phyloP scores from a whole-genome alignment of 352 stramenopile species.

The Phytophthora niederhauseri region DNA sequence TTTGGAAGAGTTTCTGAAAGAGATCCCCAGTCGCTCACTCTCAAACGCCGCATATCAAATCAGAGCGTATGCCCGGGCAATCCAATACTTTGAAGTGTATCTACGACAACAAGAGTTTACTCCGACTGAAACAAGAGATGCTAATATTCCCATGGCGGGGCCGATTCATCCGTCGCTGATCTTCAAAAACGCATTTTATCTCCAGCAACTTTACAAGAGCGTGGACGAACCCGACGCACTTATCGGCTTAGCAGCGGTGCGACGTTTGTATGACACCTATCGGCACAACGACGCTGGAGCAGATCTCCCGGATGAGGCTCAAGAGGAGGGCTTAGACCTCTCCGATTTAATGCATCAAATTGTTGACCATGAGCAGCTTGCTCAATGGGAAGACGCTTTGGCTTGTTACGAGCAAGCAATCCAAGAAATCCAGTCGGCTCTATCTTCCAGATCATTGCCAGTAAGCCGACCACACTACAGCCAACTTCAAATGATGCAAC shows the following conservation, averaged over 20 bases:
- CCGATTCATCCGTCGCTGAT: constrained; percentile 56
- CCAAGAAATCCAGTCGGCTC: constrained; percentile 62
- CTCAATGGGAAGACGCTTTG: constrained; percentile 78
- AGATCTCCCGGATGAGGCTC: constrained; percentile 25
- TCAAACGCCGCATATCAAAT: constrained; percentile 76
- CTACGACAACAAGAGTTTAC: constrained; percentile 59
- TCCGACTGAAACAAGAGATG: constrained; percentile 24
- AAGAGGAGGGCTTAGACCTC: constrained; percentile 54
- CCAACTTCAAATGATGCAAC: constrained; percentile 29
- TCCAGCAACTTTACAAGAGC: constrained; percentile 80
- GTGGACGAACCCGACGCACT: constrained; percentile 77
- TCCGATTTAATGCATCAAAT: constrained; percentile 76
- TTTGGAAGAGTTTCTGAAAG: constrained; percentile 78
- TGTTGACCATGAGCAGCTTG: constrained; percentile 71
- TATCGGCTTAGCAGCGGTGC: constrained; percentile 60
- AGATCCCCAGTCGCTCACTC: constrained; percentile 66
- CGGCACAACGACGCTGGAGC: constrained; percentile 35
- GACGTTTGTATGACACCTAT: constrained; percentile 55
- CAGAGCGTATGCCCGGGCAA: constrained; percentile 69
- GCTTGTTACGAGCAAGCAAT: constrained; percentile 83
- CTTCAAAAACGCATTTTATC: constrained; percentile 68
- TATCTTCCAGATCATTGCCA: constrained; percentile 41
- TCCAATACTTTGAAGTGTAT: constrained; percentile 81
- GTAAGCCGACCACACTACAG: constrained; percentile 22
- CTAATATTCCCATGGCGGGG: constrained; percentile 24